A percentile compares a stretch with the other conserved stretches of the same genome.
Evolutionary conservation across 768 basidiomycete genomes (phyloP).

Genomic region (Kockovaella imperatae): DNA sequence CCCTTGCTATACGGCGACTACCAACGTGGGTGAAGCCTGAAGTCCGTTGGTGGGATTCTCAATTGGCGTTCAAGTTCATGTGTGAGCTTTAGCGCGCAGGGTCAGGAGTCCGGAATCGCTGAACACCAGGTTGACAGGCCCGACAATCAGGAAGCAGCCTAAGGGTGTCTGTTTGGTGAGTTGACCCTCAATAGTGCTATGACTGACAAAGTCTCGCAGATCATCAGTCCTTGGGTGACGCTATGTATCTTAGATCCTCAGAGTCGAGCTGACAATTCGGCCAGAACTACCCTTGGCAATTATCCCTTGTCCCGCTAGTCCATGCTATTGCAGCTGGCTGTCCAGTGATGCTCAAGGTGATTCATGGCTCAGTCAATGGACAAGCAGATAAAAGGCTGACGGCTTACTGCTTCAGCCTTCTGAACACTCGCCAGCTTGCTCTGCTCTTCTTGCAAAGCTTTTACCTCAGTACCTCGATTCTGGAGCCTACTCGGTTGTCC

Average conservation of each 20-base stretch:
- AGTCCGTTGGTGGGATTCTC: conserved; percentile 27
- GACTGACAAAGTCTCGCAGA: conserved; percentile 8
- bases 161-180: conserved; percentile 37
- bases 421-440: conserved; percentile 33
- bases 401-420: conserved; percentile 28
- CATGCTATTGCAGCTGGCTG: conserved; percentile 45
- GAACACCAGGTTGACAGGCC: conserved; percentile 4
- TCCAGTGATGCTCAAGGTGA: conserved; percentile 41
- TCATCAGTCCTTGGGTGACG: conserved; percentile 41
- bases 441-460: conserved; percentile 33
- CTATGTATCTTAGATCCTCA: neutral
- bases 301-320: conserved; percentile 34
- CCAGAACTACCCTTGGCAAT: conserved; percentile 42
- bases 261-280: neutral
- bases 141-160: conserved; percentile 41
- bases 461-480: conserved; percentile 38
- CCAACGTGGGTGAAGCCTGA: conserved; percentile 42
- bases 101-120: neutral
- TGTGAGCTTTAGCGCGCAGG: conserved; percentile 14
- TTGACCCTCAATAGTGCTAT: neutral
- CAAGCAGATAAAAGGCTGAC: neutral
- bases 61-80: conserved; percentile 32
- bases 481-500: conserved; percentile 36
- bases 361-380: neutral
- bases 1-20: conserved; percentile 33